Conservation (phyloP, 176 grass and related monocot species). For the Ensete glaucum region DNA sequence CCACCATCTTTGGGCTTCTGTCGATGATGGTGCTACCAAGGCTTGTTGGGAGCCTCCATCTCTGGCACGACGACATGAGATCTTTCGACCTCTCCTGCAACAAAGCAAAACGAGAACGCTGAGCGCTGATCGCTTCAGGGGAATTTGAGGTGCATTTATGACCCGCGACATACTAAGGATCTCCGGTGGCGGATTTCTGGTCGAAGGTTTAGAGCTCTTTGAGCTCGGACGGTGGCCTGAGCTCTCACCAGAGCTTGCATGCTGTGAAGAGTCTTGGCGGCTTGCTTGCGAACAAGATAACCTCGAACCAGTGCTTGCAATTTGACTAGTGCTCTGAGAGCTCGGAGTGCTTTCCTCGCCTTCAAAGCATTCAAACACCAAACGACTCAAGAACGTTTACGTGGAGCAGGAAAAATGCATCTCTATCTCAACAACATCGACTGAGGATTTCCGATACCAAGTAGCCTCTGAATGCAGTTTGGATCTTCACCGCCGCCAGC, state of each 20-base stretch:
- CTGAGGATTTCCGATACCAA: constrained; percentile 34
- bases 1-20: constrained; percentile 85
- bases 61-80: constrained; percentile 38
- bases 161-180: constrained; percentile 43
- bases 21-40: constrained; percentile 38
- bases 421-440: background rate
- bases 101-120: background rate
- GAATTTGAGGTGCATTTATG: background rate
- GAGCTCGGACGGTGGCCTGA: constrained; percentile 65
- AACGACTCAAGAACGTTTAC: background rate
- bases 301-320: constrained; percentile 84
- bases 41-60: constrained; percentile 56
- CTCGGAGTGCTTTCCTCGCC: constrained; percentile 83
- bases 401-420: background rate
- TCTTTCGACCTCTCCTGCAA: constrained; percentile 77
- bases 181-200: constrained; percentile 37
- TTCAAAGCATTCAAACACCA: background rate
- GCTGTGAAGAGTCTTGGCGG: constrained; percentile 60
- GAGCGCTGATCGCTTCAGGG: background rate
- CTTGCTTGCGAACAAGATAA: constrained; percentile 77
- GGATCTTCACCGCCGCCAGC: constrained; percentile 64
- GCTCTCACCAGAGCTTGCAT: constrained; percentile 87
- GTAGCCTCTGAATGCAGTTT: constrained; percentile 64
- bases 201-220: constrained; percentile 25
- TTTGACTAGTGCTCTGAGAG: constrained; percentile 88